Evolutionary conservation across 1,284 basidiomycete species (phyloP).

Genomic region (Fomitopsis schrenkii): DNA sequence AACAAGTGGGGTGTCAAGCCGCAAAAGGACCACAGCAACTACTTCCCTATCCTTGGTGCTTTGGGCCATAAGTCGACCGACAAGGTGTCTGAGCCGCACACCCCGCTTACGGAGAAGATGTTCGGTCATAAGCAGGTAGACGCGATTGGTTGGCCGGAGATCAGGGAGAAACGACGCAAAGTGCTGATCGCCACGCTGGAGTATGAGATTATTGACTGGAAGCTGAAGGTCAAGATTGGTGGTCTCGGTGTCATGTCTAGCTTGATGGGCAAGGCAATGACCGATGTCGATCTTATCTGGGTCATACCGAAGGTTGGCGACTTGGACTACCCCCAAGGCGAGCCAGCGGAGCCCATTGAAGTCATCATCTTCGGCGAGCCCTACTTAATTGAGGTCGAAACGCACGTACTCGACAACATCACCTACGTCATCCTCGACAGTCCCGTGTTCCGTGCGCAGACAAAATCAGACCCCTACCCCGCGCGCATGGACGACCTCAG

Average conservation of each 20-base stretch:
- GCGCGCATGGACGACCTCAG: slow-evolving; percentile 94
- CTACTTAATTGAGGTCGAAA: slow-evolving; percentile 92
- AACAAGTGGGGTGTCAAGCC: slow-evolving; percentile 86
- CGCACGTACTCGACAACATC: slow-evolving; percentile 88
- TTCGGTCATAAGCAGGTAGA: slow-evolving; percentile 58
- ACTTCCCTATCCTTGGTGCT: slow-evolving; percentile 72
- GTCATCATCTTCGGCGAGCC: slow-evolving; percentile 94
- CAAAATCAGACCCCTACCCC: slow-evolving; percentile 90
- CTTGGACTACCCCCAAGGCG: slow-evolving; percentile 86
- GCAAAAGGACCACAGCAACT: slow-evolving; percentile 58
- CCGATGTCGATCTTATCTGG: slow-evolving; percentile 91
- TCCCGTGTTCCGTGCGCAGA: slow-evolving; percentile 93
- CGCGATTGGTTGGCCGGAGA: slow-evolving; percentile 90
- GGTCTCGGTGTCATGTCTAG: slow-evolving; percentile 95
- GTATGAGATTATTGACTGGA: slow-evolving; percentile 96
- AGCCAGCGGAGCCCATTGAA: slow-evolving; percentile 87
- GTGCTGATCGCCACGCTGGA: slow-evolving; percentile 89
- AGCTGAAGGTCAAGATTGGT: slow-evolving; percentile 94
- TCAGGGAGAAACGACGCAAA: slow-evolving; percentile 83
- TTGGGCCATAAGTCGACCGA: slow-evolving; percentile 63
- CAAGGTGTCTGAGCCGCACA: slow-evolving; percentile 51
- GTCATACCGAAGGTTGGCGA: slow-evolving; percentile 92
- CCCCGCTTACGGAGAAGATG: slow-evolving; percentile 58
- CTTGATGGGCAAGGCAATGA: slow-evolving; percentile 96
- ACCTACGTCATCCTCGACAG: slow-evolving; percentile 90